phyloP scores from a whole-genome alignment of 2,329 filamentous ascomycete species.

The Phoma sp. region DNA sequence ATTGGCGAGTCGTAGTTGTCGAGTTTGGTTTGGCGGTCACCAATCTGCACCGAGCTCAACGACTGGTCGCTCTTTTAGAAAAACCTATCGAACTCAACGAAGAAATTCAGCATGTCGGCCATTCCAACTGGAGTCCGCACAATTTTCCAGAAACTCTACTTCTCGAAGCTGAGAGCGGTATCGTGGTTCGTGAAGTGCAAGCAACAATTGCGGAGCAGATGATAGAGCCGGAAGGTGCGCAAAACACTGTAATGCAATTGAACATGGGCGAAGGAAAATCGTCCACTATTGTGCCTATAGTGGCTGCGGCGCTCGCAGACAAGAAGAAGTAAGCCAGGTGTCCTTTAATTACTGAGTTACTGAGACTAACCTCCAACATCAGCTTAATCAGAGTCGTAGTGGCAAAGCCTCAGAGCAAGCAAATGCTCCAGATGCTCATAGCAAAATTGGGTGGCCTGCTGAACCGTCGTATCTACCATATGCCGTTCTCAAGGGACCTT shows the following conservation, averaged over 20 bases:
- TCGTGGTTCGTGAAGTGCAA: slow-evolving; percentile 69
- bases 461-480: slow-evolving; percentile 60
- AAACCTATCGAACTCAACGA: slow-evolving; percentile 32
- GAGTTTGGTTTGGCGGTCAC: slow-evolving; percentile 38
- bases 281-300: slow-evolving; percentile 40
- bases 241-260: slow-evolving; percentile 43
- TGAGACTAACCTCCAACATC: neutral
- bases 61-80: slow-evolving; percentile 22
- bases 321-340: slow-evolving; percentile 35
- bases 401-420: slow-evolving; percentile 65
- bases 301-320: slow-evolving; percentile 57
- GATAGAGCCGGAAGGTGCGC: slow-evolving; percentile 43
- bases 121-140: slow-evolving; percentile 62
- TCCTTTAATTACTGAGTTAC: neutral
- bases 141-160: slow-evolving; percentile 67
- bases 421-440: slow-evolving; percentile 66
- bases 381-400: slow-evolving; percentile 66
- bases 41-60: slow-evolving; percentile 39
- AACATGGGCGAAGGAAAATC: slow-evolving; percentile 49
- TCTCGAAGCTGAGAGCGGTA: slow-evolving; percentile 68
- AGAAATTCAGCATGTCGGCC: slow-evolving; percentile 59
- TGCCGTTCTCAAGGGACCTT: slow-evolving; percentile 66
- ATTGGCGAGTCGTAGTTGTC: slow-evolving; percentile 35
- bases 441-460: slow-evolving; percentile 64
- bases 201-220: slow-evolving; percentile 65